phyloP scores from a whole-genome alignment of 2,329 filamentous ascomycete genomes.

The Rutstroemia sp. region DNA sequence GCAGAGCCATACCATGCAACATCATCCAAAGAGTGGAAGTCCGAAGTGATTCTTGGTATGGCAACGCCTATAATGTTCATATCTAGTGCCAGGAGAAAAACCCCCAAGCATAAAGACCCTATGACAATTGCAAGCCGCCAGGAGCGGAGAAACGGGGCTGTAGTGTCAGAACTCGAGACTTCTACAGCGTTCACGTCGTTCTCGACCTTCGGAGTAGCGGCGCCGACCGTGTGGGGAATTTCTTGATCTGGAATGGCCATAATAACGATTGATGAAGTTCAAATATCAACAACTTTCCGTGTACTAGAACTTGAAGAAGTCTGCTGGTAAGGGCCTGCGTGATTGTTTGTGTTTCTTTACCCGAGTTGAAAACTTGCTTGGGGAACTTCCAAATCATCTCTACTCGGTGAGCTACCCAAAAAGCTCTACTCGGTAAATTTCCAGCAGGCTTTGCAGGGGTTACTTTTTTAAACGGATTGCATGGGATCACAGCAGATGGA shows the following conservation, averaged over 20 bases:
- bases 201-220: background rate
- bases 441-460: too few relatives aligned
- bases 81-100: background rate
- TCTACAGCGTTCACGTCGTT: background rate
- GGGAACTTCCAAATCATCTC: too few relatives aligned
- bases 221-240: background rate
- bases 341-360: too few relatives aligned
- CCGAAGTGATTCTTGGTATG: conserved; percentile 44
- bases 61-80: conserved; percentile 23
- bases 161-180: background rate
- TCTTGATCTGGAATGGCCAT: background rate
- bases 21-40: conserved; percentile 33
- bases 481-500: too few relatives aligned
- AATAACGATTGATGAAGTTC: too few relatives aligned
- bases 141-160: background rate
- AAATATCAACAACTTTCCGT: too few relatives aligned
- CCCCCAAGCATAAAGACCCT: background rate
- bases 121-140: conserved; percentile 1
- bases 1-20: conserved; percentile 35
- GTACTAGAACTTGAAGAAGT: too few relatives aligned
- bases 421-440: too few relatives aligned
- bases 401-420: too few relatives aligned
- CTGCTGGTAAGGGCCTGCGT: too few relatives aligned
- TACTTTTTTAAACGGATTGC: too few relatives aligned
- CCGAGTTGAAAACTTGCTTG: too few relatives aligned